Percentiles rank a stretch among this genome's conserved stretches.
Evolutionary conservation across 148 eudicot species (phyloP).

Genomic region (Cornus florida): DNA sequence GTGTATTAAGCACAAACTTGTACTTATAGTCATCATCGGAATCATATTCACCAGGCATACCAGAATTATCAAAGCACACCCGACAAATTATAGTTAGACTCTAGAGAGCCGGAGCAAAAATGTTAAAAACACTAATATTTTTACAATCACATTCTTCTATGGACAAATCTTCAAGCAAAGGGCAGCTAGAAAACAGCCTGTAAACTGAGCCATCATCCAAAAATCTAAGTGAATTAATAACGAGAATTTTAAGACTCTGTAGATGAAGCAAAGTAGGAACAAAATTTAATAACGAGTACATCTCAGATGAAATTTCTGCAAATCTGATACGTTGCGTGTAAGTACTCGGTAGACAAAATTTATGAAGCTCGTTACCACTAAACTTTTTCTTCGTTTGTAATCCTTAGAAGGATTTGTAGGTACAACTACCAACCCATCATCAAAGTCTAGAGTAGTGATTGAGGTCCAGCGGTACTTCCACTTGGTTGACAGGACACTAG

Average conservation of each 20-base stretch:
- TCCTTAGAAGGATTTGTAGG: neutral
- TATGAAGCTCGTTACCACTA: neutral
- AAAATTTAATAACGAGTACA: no score
- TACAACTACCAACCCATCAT: slow-evolving; percentile 1
- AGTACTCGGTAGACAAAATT: slow-evolving; percentile 3
- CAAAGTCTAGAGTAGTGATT: neutral
- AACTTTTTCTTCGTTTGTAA: neutral
- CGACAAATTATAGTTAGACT: neutral
- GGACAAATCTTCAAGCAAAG: no score
- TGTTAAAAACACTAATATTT: neutral
- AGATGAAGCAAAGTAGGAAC: slow-evolving; percentile 5
- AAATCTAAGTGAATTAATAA: neutral
- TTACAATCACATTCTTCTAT: neutral
- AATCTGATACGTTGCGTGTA: neutral
- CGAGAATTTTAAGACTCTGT: slow-evolving; percentile 14
- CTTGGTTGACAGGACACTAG: no score
- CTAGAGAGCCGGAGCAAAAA: slow-evolving; percentile 6
- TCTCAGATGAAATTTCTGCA: slow-evolving; percentile 11
- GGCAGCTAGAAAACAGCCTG: no score
- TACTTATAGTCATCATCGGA: neutral
- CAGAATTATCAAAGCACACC: no score
- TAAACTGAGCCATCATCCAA: no score
- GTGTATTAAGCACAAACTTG: slow-evolving; percentile 22
- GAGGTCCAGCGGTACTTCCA: neutral
- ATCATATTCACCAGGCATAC: no score